Conservation (phyloP, 306 rosid species). For the Acmispon strigosus region DNA sequence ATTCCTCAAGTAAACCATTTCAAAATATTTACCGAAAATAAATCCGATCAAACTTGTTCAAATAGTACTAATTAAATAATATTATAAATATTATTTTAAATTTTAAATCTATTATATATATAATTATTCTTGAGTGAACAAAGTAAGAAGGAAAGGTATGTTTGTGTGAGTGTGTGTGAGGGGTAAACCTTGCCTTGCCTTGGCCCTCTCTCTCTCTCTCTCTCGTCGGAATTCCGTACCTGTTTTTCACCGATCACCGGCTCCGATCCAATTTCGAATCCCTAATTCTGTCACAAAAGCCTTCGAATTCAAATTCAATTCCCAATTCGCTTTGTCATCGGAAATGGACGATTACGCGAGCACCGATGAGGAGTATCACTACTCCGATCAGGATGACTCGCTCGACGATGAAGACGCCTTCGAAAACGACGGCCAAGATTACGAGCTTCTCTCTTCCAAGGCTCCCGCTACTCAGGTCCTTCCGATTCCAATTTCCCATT, state of each 20-base stretch:
- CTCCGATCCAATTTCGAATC: constrained; percentile 24
- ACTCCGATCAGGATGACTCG: constrained; percentile 67
- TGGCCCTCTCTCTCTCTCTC: neutral
- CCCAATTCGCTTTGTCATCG: neutral
- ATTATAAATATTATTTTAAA: too few relatives aligned
- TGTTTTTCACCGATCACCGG: constrained; percentile 21
- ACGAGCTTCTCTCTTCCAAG: constrained; percentile 38
- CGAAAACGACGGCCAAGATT: constrained; percentile 50
- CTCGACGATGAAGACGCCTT: constrained; percentile 30
- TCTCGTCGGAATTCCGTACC: constrained; percentile 21
- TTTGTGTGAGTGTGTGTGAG: neutral
- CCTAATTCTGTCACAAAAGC: neutral
- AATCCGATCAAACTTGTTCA: too few relatives aligned
- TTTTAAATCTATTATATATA: neutral
- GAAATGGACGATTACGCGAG: constrained; percentile 47
- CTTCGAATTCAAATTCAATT: neutral
- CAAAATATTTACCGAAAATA: too few relatives aligned
- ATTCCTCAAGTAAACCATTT: too few relatives aligned
- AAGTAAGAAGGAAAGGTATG: neutral
- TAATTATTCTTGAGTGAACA: neutral
- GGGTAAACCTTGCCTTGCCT: too few relatives aligned
- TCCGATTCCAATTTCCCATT: neutral
- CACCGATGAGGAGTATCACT: constrained; percentile 55
- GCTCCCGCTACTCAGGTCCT: constrained; percentile 56
- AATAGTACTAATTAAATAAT: too few relatives aligned